Base-by-base conservation (phyloP, 1,284 basidiomycete species). In the Chalciporus piperatoides region DNA sequence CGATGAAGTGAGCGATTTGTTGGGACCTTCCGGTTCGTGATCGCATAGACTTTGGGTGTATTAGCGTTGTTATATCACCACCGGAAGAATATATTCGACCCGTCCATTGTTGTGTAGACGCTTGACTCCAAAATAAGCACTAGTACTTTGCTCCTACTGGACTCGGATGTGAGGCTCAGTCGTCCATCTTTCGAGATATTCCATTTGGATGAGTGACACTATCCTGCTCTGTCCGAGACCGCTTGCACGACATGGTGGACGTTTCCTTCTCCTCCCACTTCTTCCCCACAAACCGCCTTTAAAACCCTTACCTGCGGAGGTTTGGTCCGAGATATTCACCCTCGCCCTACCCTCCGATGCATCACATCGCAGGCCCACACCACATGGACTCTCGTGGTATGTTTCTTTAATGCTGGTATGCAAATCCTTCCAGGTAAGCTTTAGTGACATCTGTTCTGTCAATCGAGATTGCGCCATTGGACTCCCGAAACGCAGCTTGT, bases 1-100 rank as follows among this genome's bases (percentile, higher is more conserved):
- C 36, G 84, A 84, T 50, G 86, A 86, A 57, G 81, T 90, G 77
- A 76, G 76, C 24, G 85, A 85, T 62, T 74, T 89, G 24, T 40
- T 68, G n/a, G 58, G 55, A 27, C 56, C 56, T 10, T 48, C 53
- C 8, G 39, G 44, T 39, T 48, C 35, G 42, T 64, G 50, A 64
- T 38, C 28, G 7, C 14, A n/a, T 8, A 48, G n/a, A 37, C 14
- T 17, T 35, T 27, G n/a, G 25, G n/a, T 23, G 25, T 30, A 8
- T 15, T 44, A 11, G 28, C n/a, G n/a, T n/a, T n/a, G 7, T 1
- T 40, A 14, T 24, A 21, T 44, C 35, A 23, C 35, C 28, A 27
- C 32, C 19, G 9, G 12, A 25, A 15, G 28, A 17, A 36, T 33
- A 14, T 42, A 6, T 15, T 33, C 32, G n/a, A 33, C n/a, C 32